Percentiles rank a stretch among this genome's conserved stretches.
Conservation (phyloP, 139 green algal genomes). For the Chlorella sp. region DNA sequence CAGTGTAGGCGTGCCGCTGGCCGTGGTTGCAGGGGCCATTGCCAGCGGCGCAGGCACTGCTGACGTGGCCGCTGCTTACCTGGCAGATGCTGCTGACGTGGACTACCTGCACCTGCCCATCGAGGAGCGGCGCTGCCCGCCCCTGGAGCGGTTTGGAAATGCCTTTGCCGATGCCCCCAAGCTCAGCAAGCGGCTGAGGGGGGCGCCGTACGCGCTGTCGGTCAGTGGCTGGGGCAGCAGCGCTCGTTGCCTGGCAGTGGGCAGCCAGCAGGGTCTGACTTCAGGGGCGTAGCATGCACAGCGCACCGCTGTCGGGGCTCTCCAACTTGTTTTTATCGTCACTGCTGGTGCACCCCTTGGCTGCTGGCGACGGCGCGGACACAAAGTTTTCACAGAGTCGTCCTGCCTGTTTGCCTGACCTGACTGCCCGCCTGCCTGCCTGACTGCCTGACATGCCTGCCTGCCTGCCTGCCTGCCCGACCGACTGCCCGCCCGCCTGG, state of each 20-base stretch:
- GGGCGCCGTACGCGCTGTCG: slow-evolving; percentile 38
- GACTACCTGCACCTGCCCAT: slow-evolving; percentile 23
- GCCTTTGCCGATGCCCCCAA: background rate
- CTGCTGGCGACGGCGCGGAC: too few species aligned
- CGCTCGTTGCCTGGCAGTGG: background rate
- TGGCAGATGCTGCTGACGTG: background rate
- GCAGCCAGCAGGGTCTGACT: background rate
- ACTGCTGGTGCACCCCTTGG: too few species aligned
- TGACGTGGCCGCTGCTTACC: background rate
- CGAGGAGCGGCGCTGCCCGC: slow-evolving; percentile 38
- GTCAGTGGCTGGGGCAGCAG: background rate
- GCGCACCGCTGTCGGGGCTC: too few species aligned
- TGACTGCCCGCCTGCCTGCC: too few species aligned
- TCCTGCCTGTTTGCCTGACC: too few species aligned
- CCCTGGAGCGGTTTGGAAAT: background rate
- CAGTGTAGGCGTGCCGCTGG: background rate
- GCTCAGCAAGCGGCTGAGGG: slow-evolving; percentile 9
- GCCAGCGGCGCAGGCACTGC: background rate
- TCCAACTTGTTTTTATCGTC: too few species aligned
- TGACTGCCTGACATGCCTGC: too few species aligned
- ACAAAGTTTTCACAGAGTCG: too few species aligned
- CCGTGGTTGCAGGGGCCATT: too few species aligned
- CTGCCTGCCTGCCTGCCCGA: background rate
- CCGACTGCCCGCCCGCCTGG: background rate
- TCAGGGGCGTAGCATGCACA: too few species aligned